phyloP scores from a whole-genome alignment of 129 eudicot species.

The Solidago caesia region DNA sequence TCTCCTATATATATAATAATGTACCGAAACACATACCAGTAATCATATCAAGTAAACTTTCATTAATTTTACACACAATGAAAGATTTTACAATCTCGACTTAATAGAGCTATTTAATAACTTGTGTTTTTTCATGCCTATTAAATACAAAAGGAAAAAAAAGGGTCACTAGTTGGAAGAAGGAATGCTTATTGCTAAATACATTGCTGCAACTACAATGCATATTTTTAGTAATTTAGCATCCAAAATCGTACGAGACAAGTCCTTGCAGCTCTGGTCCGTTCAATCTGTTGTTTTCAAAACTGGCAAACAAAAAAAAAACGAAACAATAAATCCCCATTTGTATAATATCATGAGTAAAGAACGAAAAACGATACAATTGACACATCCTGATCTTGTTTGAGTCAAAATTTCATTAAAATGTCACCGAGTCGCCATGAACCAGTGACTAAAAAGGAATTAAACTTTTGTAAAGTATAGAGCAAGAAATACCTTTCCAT shows the following conservation, averaged over 20 bases:
- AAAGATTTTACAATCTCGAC: not conserved
- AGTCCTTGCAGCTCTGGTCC: conserved; percentile 92
- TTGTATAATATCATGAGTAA: not conserved
- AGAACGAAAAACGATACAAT: not conserved
- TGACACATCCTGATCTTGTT: not conserved
- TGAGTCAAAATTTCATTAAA: not conserved
- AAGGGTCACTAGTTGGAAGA: not conserved
- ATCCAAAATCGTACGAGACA: conserved; percentile 83
- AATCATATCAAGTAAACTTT: conserved; percentile 1
- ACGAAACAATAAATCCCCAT: not conserved
- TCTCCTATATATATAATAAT: too few relatives aligned
- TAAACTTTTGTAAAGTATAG: not conserved
- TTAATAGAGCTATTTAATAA: not conserved
- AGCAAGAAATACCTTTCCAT: conserved; percentile 50
- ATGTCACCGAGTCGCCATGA: conserved; percentile 1
- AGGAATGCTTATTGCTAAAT: not conserved
- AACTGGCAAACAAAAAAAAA: conserved; percentile 37
- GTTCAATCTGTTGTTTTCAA: conserved; percentile 55
- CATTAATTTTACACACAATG: not conserved
- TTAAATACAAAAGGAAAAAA: conserved; percentile 10
- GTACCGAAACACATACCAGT: not conserved
- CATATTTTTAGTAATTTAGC: conserved; percentile 33
- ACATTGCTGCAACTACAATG: conserved; percentile 16
- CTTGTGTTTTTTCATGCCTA: not conserved
- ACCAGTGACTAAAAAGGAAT: conserved; percentile 1